phyloP scores from a whole-genome alignment of 352 stramenopile genomes.

The Phytophthora megakarya region DNA sequence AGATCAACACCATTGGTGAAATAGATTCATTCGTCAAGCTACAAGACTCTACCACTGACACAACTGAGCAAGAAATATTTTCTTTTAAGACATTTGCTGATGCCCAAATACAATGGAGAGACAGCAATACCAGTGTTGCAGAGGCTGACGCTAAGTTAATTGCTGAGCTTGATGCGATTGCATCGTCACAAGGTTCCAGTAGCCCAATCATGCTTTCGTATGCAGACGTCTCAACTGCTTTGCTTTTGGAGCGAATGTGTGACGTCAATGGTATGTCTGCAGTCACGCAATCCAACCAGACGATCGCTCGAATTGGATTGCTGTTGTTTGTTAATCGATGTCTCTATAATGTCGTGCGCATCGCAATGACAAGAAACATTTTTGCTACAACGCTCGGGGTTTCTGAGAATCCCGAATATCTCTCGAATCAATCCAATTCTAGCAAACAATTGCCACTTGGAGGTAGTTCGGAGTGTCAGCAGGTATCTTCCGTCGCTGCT shows the following conservation, averaged over 20 bases:
- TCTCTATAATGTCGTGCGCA: slow-evolving; percentile 42
- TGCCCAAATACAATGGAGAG: slow-evolving; percentile 21
- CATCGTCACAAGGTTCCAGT: slow-evolving; percentile 20
- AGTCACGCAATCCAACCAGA: slow-evolving; percentile 1
- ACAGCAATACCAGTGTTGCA: neutral
- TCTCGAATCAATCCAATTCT: neutral
- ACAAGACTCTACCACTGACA: neutral
- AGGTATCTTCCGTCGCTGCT: slow-evolving; percentile 29
- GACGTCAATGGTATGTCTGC: neutral
- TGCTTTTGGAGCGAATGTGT: slow-evolving; percentile 31
- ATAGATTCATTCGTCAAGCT: neutral
- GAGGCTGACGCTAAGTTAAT: slow-evolving; percentile 37
- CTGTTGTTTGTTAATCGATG: slow-evolving; percentile 55
- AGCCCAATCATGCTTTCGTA: slow-evolving; percentile 35
- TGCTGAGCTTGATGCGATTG: slow-evolving; percentile 31
- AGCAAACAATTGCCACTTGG: neutral
- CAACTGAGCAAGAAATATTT: slow-evolving; percentile 2
- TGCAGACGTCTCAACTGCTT: slow-evolving; percentile 33
- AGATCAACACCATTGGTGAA: neutral
- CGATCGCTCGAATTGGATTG: slow-evolving; percentile 40
- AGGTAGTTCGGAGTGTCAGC: slow-evolving; percentile 8
- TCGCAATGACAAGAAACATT: slow-evolving; percentile 38
- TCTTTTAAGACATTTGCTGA: slow-evolving; percentile 28
- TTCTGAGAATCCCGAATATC: neutral
- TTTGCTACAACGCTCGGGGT: slow-evolving; percentile 24